Evolutionary conservation across 768 basidiomycete species (phyloP).

Genomic region (Naganishia kalamii): DNA sequence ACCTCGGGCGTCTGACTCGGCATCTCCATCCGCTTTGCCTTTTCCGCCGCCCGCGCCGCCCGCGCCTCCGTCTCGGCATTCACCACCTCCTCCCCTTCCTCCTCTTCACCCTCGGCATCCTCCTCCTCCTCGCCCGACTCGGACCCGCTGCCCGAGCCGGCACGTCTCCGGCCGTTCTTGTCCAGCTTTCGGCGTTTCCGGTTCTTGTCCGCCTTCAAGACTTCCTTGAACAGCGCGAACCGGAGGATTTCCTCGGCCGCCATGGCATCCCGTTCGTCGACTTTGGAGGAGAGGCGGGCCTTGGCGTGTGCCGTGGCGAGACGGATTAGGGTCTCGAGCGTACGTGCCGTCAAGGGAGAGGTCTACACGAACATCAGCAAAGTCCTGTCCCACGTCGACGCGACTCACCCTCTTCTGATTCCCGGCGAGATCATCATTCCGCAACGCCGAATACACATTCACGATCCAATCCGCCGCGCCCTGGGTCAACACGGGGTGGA

Average conservation of each 20-base stretch:
- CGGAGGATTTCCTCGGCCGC: constrained; percentile 92
- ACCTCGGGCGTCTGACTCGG: background rate
- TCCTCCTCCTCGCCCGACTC: constrained; percentile 50
- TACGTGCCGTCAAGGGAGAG: constrained; percentile 93
- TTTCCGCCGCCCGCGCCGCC: constrained; percentile 47
- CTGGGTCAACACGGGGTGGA: constrained; percentile 76
- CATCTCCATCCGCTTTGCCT: constrained; percentile 37
- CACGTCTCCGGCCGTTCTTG: constrained; percentile 52
- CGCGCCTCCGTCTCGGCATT: constrained; percentile 60
- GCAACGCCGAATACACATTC: constrained; percentile 77
- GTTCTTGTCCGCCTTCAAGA: constrained; percentile 67
- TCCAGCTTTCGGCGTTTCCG: constrained; percentile 83
- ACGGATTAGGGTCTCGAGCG: constrained; percentile 96
- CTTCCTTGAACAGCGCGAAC: constrained; percentile 96
- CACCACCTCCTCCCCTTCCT: constrained; percentile 57
- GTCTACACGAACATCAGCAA: constrained; percentile 56
- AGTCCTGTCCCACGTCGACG: background rate
- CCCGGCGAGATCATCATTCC: constrained; percentile 85
- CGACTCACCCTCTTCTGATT: constrained; percentile 71
- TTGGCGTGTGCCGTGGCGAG: constrained; percentile 97
- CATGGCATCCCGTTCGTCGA: constrained; percentile 75
- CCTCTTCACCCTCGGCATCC: constrained; percentile 55
- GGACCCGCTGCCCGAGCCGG: constrained; percentile 48
- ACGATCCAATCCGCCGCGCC: constrained; percentile 93
- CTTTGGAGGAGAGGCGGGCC: constrained; percentile 75